phyloP scores from a whole-genome alignment of 331 rosid species.

The Rosa hybrid region DNA sequence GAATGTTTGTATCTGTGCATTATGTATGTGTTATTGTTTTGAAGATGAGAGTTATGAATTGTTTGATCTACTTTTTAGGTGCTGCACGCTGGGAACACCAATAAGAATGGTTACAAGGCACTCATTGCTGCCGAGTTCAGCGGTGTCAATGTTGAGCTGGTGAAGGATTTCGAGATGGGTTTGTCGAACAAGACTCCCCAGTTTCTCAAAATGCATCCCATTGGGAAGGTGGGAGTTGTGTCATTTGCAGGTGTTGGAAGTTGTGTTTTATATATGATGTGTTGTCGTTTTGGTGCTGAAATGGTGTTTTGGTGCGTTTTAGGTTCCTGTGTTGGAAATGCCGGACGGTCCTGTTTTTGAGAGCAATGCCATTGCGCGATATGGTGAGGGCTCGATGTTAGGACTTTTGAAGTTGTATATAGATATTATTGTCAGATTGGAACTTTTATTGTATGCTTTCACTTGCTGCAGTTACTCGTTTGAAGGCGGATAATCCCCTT shows the following conservation, averaged over 20 bases:
- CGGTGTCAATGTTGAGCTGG: conserved; percentile 56
- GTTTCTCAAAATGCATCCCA: conserved; percentile 70
- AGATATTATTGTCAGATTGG: neutral
- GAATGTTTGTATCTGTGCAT: neutral
- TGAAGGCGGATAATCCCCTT: conserved; percentile 43
- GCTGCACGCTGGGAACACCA: conserved; percentile 47
- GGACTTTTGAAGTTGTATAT: neutral
- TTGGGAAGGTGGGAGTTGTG: conserved; percentile 59
- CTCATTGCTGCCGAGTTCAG: conserved; percentile 63
- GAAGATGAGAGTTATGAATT: neutral
- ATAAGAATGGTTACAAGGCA: conserved; percentile 64
- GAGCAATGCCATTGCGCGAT: conserved; percentile 89
- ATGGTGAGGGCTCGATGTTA: conserved; percentile 39
- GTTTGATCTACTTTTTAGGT: conserved; percentile 35
- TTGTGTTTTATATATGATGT: neutral
- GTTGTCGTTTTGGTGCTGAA: neutral
- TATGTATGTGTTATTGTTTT: neutral
- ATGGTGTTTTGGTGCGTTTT: neutral
- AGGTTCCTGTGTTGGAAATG: conserved; percentile 78
- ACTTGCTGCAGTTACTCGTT: conserved; percentile 55
- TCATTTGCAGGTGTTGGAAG: neutral
- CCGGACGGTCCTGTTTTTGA: conserved; percentile 72
- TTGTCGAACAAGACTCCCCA: conserved; percentile 71
- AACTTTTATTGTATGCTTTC: neutral
- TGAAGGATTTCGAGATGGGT: conserved; percentile 58